Evolutionary conservation across 805 yeast species (phyloP).

Genomic region (Ogataea neopini): DNA sequence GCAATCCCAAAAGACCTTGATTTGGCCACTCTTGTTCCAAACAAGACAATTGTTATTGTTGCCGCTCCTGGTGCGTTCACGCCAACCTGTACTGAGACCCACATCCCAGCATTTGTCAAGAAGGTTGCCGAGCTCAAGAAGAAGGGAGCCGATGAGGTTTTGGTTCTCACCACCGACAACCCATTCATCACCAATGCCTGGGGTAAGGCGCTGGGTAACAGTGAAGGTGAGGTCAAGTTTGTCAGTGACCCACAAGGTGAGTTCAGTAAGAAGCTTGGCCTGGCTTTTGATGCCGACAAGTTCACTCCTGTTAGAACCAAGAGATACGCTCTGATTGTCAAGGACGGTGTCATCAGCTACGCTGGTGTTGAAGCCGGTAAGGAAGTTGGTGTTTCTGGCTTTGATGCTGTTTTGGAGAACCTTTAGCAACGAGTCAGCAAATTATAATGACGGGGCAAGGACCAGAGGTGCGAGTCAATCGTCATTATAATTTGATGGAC

Average conservation of each 20-base stretch:
- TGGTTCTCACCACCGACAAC: constrained; percentile 43
- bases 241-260: constrained; percentile 66
- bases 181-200: constrained; percentile 46
- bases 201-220: constrained; percentile 48
- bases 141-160: constrained; percentile 40
- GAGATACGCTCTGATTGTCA: constrained; percentile 74
- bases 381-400: constrained; percentile 47
- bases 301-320: constrained; percentile 62
- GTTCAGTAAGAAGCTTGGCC: constrained; percentile 62
- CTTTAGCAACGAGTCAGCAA: constrained; percentile 17
- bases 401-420: constrained; percentile 40
- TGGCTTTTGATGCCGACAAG: constrained; percentile 47
- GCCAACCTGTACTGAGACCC: constrained; percentile 47
- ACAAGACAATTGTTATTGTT: constrained; percentile 41
- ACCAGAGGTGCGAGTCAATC: no score
- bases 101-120: constrained; percentile 42
- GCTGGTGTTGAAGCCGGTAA: constrained; percentile 44
- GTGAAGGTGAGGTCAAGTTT: constrained; percentile 42
- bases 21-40: constrained; percentile 37
- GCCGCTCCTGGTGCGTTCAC: constrained; percentile 55
- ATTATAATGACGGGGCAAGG: no score
- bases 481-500: no score
- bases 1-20: constrained; percentile 40
- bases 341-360: constrained; percentile 37
- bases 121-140: constrained; percentile 38